A percentile compares a stretch with the other conserved stretches of the same genome.
These are phyloP conservation scores for Globisporangium sylvaticum DNA, from an alignment of 352 stramenopile species.

Conservation along the genomic window DNA sequence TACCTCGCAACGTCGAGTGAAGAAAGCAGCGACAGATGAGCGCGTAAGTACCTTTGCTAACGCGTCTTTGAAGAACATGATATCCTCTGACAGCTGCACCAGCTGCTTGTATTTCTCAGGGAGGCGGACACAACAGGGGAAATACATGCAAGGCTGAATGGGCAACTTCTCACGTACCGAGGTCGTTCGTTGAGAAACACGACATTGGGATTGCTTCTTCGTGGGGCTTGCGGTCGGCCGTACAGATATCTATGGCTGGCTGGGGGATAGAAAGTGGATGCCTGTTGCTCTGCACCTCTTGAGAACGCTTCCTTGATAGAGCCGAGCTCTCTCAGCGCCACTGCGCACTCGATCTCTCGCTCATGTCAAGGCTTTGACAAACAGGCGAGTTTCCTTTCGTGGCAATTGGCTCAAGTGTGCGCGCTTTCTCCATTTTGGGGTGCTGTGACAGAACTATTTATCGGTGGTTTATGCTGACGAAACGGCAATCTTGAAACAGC, in stretches of 20 bases:
- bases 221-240: conserved; percentile 30
- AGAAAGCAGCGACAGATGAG: too few species aligned
- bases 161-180: conserved; percentile 30
- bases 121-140: too few species aligned
- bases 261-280: too few species aligned
- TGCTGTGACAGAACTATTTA: neutral
- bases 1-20: too few species aligned
- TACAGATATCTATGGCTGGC: conserved; percentile 41
- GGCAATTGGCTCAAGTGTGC: neutral
- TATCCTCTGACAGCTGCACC: conserved; percentile 44
- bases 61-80: conserved; percentile 61
- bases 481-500: neutral
- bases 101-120: too few species aligned
- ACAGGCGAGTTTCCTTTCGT: neutral
- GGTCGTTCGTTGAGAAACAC: conserved; percentile 39
- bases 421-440: neutral
- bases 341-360: too few species aligned
- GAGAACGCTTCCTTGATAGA: too few species aligned
- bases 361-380: neutral
- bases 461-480: neutral
- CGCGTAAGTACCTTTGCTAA: conserved; percentile 29
- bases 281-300: too few species aligned
- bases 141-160: too few species aligned
- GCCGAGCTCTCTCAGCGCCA: neutral
- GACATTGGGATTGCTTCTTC: conserved; percentile 22